These are phyloP conservation scores for Falciphora oryzae DNA, from an alignment of 2,329 filamentous ascomycete genomes.

Conservation along the genomic window DNA sequence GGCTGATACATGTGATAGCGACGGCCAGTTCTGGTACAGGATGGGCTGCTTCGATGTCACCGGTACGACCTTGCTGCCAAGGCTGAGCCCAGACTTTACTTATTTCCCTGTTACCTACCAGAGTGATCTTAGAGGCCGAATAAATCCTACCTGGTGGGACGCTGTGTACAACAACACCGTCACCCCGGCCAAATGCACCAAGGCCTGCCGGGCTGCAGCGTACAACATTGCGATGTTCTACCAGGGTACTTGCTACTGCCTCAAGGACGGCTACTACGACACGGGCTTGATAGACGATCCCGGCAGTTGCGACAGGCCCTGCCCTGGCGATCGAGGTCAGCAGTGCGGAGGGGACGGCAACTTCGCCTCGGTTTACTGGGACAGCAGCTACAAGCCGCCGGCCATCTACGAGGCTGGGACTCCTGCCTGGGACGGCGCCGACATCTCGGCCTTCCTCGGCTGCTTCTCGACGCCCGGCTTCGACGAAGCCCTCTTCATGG, in stretches of 20 bases:
- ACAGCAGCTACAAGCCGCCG: slow-evolving; percentile 15
- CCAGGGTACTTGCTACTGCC: slow-evolving; percentile 21
- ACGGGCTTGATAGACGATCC: slow-evolving; percentile 1
- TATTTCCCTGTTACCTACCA: slow-evolving; percentile 16
- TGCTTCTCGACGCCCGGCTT: no score
- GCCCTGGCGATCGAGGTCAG: slow-evolving; percentile 21
- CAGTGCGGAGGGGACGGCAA: slow-evolving; percentile 20
- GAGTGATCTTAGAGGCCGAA: slow-evolving; percentile 12
- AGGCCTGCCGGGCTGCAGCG: slow-evolving; percentile 22
- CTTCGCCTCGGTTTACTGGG: slow-evolving; percentile 20
- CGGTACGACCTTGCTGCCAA: not conserved
- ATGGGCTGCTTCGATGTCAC: slow-evolving; percentile 15
- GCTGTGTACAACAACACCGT: slow-evolving; percentile 21
- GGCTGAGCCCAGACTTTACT: slow-evolving; percentile 10
- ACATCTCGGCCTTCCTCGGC: no score
- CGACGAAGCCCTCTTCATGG: no score
- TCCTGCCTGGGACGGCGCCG: no score
- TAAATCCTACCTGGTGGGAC: slow-evolving; percentile 19
- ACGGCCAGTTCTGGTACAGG: slow-evolving; percentile 8
- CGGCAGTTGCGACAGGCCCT: slow-evolving; percentile 13
- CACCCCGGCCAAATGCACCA: slow-evolving; percentile 21
- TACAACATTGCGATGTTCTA: slow-evolving; percentile 21
- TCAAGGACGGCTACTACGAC: slow-evolving; percentile 14
- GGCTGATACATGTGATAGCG: not conserved
- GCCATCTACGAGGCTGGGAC: no score